These are phyloP conservation scores for Cryphonectria nitschkei DNA, from an alignment of 2,329 filamentous ascomycete species.

Conservation along the genomic window DNA sequence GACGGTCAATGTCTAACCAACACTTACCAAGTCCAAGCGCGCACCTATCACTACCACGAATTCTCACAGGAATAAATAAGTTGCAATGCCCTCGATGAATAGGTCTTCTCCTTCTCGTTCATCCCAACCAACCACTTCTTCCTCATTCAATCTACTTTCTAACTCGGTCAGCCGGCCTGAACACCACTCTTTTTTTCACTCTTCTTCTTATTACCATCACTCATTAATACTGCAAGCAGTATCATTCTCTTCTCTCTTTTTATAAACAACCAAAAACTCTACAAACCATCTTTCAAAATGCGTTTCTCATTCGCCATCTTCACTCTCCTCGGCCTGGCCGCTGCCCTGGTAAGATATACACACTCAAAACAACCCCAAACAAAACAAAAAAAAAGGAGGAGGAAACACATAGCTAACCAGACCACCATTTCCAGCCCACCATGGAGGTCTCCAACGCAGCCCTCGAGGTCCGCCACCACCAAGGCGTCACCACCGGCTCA, in stretches of 20 bases:
- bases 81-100: neutral
- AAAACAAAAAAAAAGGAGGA: neutral
- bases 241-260: neutral
- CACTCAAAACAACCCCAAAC: neutral
- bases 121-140: neutral
- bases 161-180: conserved; percentile 15
- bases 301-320: conserved; percentile 13
- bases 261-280: neutral
- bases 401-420: neutral
- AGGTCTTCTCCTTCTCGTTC: neutral
- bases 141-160: neutral
- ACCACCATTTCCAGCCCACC: neutral
- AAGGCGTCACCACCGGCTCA: neutral
- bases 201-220: neutral
- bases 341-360: conserved; percentile 4
- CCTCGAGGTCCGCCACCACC: conserved; percentile 11
- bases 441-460: neutral
- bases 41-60: neutral
- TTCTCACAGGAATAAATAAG: conserved; percentile 8
- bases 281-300: conserved; percentile 9
- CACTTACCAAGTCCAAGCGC: neutral
- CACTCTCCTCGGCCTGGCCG: conserved; percentile 7
- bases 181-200: conserved; percentile 6
- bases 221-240: conserved; percentile 7
- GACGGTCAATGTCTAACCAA: neutral